Conservation (phyloP, 2,329 filamentous ascomycete genomes). For the Metarhizium sp. region DNA sequence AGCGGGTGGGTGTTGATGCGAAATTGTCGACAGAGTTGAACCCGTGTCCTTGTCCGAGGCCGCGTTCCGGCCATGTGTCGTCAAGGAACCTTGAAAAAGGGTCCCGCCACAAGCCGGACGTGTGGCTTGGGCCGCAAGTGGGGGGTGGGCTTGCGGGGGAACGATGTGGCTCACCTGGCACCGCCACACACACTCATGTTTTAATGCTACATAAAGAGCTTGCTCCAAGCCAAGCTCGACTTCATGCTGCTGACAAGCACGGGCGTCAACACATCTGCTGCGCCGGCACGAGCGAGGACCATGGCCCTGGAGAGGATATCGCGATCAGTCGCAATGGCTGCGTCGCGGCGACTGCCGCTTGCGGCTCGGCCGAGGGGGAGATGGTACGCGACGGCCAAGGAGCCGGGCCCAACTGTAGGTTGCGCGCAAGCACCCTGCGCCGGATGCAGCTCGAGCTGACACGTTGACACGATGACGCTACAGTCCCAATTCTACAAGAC, state of each 20-base stretch:
- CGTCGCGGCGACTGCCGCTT: neutral
- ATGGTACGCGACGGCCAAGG: slow-evolving; percentile 17
- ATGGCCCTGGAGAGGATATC: slow-evolving; percentile 1
- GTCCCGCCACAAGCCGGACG: slow-evolving; percentile 11
- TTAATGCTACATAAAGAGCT: no score
- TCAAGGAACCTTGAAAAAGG: no score
- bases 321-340: neutral
- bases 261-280: neutral
- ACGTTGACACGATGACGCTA: neutral
- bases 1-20: neutral
- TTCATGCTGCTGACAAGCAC: no score
- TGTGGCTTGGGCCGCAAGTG: slow-evolving; percentile 10
- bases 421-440: no score
- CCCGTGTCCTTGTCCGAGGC: neutral
- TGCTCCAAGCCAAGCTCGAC: no score
- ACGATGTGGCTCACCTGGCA: neutral
- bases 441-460: no score
- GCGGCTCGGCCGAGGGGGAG: neutral
- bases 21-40: neutral
- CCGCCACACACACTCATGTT: neutral
- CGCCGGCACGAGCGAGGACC: neutral
- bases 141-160: neutral
- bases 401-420: slow-evolving; percentile 17
- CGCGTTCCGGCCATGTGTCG: neutral
- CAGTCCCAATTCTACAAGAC: slow-evolving; percentile 64